Evolutionary conservation across 306 rosid species (phyloP), one percentile per base, ranked within the genome.

Genomic region (Cicer yamashitae): DNA sequence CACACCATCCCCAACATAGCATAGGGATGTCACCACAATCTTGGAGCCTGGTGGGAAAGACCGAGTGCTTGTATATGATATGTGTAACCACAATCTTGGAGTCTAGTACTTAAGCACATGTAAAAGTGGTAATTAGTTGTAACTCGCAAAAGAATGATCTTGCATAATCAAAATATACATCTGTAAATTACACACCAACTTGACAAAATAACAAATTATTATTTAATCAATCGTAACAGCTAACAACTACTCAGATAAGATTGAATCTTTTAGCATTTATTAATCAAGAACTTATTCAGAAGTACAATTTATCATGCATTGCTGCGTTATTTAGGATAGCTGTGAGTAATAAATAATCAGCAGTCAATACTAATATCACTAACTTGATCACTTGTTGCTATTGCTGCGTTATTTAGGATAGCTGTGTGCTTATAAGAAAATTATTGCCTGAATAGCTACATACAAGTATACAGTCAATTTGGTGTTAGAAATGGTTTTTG

Each of bases 261-360:
- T 82, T 14, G 72, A 44, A 44, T 38, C 50, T 50, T 69, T 48
- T n/a, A 54, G 39, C n/a, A 48, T n/a, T 54, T 59, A 22, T 13
- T 59, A 54, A 67, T 67, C 52, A 34, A 18, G 50, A 44, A 22
- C 67, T 34, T 64, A 59, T 50, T 34, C 43, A 67, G 7, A 25
- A 77, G 45, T 53, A 56, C 77, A 74, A 39, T 45, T 61, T 37
- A 14, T 37, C 61, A 44, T 43, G 54, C 62, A 72, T n/a, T 70
- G 40, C 81, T 56, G 62, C 63, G 1, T 56, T 80, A 51, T 71
- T 60, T 37, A 39, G 10, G 22, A 61, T 15, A 43, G 45, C 56
- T n/a, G 57, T 10, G 64, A 57, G 58, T 76, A 82, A 75, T 79
- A 71, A 81, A 79, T 74, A 85, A 75, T 79, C 71, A 76, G 22